These are phyloP conservation scores for Hippophae gyantsensis DNA, from an alignment of 306 rosid species.

Conservation along the genomic window DNA sequence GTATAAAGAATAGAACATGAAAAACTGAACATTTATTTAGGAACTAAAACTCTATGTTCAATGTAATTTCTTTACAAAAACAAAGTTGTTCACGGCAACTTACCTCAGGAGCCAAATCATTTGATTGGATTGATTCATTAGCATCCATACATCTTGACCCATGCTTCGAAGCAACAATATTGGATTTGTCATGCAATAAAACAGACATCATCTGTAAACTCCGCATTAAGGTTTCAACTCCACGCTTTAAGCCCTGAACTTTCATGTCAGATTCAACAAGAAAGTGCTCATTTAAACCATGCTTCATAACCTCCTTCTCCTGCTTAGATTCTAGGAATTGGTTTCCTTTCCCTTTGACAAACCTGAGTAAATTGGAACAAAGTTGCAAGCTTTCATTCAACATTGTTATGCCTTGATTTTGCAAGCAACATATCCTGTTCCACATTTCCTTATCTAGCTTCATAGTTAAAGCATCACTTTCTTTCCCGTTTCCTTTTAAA, in stretches of 20 bases:
- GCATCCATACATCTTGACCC: slow-evolving; percentile 30
- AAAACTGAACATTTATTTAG: neutral
- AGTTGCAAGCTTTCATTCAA: slow-evolving; percentile 58
- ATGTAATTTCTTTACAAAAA: neutral
- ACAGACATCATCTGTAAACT: slow-evolving; percentile 69
- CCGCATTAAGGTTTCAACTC: slow-evolving; percentile 57
- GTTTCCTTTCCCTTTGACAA: slow-evolving; percentile 45
- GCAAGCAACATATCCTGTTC: slow-evolving; percentile 58
- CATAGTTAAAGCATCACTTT: slow-evolving; percentile 43
- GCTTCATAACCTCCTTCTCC: slow-evolving; percentile 26
- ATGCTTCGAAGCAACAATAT: slow-evolving; percentile 27
- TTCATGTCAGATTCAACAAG: slow-evolving; percentile 65
- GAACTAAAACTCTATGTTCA: neutral
- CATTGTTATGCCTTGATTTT: slow-evolving; percentile 71
- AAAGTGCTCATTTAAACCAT: slow-evolving; percentile 59
- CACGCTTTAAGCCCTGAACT: slow-evolving; percentile 65
- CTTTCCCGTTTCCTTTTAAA: slow-evolving; percentile 66
- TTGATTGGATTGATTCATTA: slow-evolving; percentile 32
- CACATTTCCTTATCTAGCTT: slow-evolving; percentile 72
- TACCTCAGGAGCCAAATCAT: slow-evolving; percentile 58
- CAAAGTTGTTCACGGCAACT: slow-evolving; percentile 18
- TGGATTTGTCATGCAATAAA: slow-evolving; percentile 67
- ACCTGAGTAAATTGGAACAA: slow-evolving; percentile 55
- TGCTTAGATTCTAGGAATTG: slow-evolving; percentile 28
- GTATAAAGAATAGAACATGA: neutral